phyloP scores from a whole-genome alignment of 345 rosid species.

The Arabidopsis suecica region DNA sequence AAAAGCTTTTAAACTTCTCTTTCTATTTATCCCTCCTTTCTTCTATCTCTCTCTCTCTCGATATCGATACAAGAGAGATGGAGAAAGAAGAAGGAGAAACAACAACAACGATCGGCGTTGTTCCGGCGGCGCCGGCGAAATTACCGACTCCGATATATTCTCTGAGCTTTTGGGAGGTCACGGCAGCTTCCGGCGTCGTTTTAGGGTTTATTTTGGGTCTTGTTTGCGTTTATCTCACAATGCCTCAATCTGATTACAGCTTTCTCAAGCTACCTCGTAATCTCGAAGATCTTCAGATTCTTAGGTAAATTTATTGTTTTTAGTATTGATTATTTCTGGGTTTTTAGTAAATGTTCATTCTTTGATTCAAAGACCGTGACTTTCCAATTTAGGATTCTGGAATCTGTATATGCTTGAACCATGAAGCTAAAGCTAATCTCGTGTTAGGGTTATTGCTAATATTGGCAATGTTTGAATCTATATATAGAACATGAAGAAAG shows the following conservation, averaged over 20 bases:
- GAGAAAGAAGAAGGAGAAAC: slow-evolving; percentile 38
- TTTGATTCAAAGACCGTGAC: neutral
- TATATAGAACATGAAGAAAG: neutral
- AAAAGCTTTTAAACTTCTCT: slow-evolving; percentile 25
- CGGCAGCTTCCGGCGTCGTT: slow-evolving; percentile 63
- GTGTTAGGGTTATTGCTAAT: neutral
- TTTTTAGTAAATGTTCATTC: neutral
- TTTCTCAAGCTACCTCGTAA: slow-evolving; percentile 90
- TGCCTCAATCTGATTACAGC: slow-evolving; percentile 93
- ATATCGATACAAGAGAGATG: slow-evolving; percentile 24
- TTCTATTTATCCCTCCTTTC: neutral
- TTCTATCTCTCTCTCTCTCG: slow-evolving; percentile 16
- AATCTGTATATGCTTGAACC: slow-evolving; percentile 4
- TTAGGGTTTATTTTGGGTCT: slow-evolving; percentile 63
- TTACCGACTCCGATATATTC: slow-evolving; percentile 42
- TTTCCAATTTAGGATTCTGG: neutral
- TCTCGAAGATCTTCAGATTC: slow-evolving; percentile 89
- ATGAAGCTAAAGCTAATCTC: neutral
- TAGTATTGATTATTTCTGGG: slow-evolving; percentile 2
- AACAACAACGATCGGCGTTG: slow-evolving; percentile 31
- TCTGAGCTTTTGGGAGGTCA: slow-evolving; percentile 73
- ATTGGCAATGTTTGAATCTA: neutral
- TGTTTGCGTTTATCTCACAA: slow-evolving; percentile 74
- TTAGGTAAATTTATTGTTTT: slow-evolving; percentile 54
- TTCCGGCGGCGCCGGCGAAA: slow-evolving; percentile 12